phyloP scores from a whole-genome alignment of 1,139 yeast species.

The Suhomyces yuchorum region DNA sequence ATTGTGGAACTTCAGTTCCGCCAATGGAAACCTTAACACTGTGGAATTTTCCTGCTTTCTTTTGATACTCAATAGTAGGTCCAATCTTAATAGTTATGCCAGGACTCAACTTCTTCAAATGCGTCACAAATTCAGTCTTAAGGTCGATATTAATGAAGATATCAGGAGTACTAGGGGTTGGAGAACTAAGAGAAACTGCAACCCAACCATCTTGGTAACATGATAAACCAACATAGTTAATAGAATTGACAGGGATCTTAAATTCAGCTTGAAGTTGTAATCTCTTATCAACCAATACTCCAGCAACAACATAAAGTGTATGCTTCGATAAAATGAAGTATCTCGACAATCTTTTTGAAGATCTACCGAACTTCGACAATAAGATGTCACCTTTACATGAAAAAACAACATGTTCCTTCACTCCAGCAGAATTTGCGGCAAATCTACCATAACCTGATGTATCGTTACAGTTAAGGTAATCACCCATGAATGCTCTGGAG shows the following conservation, averaged over 20 bases:
- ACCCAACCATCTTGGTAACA: conserved; percentile 91
- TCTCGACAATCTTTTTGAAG: conserved; percentile 77
- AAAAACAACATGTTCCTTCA: conserved; percentile 71
- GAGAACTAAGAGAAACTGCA: conserved; percentile 61
- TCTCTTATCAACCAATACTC: conserved; percentile 70
- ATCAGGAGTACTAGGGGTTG: conserved; percentile 68
- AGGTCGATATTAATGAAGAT: conserved; percentile 76
- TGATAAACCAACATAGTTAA: conserved; percentile 70
- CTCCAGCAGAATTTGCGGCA: conserved; percentile 64
- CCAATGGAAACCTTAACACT: conserved; percentile 68
- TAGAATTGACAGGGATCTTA: conserved; percentile 58
- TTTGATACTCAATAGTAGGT: conserved; percentile 76
- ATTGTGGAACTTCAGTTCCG: conserved; percentile 54
- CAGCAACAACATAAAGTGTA: conserved; percentile 69
- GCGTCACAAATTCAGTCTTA: conserved; percentile 87
- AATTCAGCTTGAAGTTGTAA: conserved; percentile 68
- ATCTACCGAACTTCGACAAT: conserved; percentile 87
- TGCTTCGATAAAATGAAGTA: conserved; percentile 68
- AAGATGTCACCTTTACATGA: conserved; percentile 81
- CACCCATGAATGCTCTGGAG: conserved; percentile 91
- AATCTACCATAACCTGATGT: conserved; percentile 71
- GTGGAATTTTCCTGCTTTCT: conserved; percentile 86
- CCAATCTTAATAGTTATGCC: conserved; percentile 67
- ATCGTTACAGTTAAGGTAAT: conserved; percentile 84
- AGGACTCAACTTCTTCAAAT: conserved; percentile 64